A percentile compares a stretch with the other conserved stretches of the same genome.
Conservation (phyloP, 2,329 filamentous ascomycete genomes). For the Capronia epimyces region DNA sequence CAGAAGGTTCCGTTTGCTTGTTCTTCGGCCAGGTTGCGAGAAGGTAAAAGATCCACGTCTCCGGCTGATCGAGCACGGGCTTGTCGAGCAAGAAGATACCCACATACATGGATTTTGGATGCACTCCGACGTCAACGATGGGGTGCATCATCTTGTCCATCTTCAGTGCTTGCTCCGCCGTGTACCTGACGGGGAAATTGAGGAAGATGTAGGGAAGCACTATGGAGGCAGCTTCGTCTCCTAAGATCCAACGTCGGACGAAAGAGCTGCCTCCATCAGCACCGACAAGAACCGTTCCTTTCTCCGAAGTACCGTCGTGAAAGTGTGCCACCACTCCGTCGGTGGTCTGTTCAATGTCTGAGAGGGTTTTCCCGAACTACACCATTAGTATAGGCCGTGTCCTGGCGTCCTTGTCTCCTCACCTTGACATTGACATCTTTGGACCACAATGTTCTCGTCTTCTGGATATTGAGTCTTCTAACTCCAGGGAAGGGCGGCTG, state of each 20-base stretch:
- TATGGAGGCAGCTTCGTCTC: constrained; percentile 12
- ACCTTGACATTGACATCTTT: constrained; percentile 32
- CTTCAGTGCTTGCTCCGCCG: constrained; percentile 23
- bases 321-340: constrained; percentile 23
- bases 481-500: constrained; percentile 30
- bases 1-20: constrained; percentile 3
- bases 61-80: constrained; percentile 22
- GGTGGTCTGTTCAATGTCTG: constrained; percentile 14
- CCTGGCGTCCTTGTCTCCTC: background rate
- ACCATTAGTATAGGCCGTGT: background rate
- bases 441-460: constrained; percentile 34
- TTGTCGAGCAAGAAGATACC: constrained; percentile 26
- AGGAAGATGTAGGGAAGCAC: constrained; percentile 20
- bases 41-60: constrained; percentile 26
- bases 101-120: constrained; percentile 25
- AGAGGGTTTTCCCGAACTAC: constrained; percentile 21
- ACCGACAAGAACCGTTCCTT: constrained; percentile 26
- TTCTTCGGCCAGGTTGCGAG: constrained; percentile 21
- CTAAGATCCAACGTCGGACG: constrained; percentile 22
- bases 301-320: constrained; percentile 24
- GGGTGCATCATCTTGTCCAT: constrained; percentile 28
- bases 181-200: constrained; percentile 22
- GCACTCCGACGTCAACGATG: constrained; percentile 25
- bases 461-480: constrained; percentile 36
- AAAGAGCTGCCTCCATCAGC: constrained; percentile 26